Evolutionary conservation across 1,139 yeast genomes (phyloP).

Genomic region (Sugiyamaella castrensis): DNA sequence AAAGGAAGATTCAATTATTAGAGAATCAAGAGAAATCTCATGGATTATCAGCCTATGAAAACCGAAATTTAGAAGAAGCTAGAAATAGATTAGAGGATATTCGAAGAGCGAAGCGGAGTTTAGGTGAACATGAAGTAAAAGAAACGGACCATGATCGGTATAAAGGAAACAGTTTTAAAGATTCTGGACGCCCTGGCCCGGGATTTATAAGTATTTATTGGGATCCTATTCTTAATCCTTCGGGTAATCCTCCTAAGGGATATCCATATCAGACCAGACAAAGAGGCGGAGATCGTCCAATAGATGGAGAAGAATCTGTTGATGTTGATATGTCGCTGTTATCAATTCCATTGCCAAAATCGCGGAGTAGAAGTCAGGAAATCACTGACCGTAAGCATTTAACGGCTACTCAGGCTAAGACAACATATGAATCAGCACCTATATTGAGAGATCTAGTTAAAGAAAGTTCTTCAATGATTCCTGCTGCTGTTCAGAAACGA

Average conservation of each 20-base stretch:
- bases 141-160: neutral
- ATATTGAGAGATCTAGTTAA: constrained; percentile 27
- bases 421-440: constrained; percentile 30
- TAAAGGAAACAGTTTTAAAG: constrained; percentile 6
- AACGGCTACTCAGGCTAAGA: constrained; percentile 18
- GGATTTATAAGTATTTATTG: constrained; percentile 28
- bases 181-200: constrained; percentile 5
- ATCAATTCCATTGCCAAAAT: constrained; percentile 29
- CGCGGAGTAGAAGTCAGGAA: constrained; percentile 7
- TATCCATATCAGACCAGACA: constrained; percentile 20
- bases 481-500: constrained; percentile 25
- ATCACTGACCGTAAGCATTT: too few species aligned
- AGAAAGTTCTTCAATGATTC: constrained; percentile 27
- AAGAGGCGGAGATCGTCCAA: constrained; percentile 6
- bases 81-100: constrained; percentile 24
- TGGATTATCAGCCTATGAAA: constrained; percentile 5
- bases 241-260: constrained; percentile 31
- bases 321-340: constrained; percentile 23
- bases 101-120: constrained; percentile 25
- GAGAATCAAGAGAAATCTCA: constrained; percentile 13
- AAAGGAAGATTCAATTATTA: constrained; percentile 24
- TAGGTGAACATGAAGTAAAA: constrained; percentile 22
- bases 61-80: constrained; percentile 20
- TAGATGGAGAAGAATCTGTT: constrained; percentile 18
- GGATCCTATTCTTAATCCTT: constrained; percentile 32